Percentiles rank a stretch among this genome's conserved stretches.
Conservation (phyloP, 2,329 filamentous ascomycete species). For the Corniculantispora saksenae region DNA sequence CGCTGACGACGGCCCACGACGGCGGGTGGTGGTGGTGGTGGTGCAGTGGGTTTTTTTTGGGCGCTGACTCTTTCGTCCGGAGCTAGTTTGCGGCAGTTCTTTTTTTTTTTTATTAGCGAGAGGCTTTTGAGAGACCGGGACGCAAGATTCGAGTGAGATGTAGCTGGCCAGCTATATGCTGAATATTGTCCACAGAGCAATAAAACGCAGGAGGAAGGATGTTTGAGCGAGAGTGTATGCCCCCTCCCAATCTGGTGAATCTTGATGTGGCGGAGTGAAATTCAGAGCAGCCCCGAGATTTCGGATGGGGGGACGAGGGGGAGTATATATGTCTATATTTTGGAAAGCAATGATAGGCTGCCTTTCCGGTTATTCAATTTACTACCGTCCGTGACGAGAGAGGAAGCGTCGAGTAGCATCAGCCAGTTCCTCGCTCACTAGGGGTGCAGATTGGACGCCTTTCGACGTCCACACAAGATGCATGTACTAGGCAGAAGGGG, state of each 20-base stretch:
- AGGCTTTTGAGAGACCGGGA: no score
- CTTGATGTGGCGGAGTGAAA: neutral
- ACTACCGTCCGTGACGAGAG: neutral
- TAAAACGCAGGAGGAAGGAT: no score
- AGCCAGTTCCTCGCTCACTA: neutral
- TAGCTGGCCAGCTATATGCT: neutral
- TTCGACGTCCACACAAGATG: neutral
- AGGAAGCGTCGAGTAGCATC: no score
- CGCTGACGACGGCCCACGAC: neutral
- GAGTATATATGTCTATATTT: neutral
- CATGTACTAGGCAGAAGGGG: neutral
- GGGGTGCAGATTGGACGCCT: neutral
- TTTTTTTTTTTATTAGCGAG: neutral
- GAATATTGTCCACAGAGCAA: no score
- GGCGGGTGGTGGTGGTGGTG: neutral
- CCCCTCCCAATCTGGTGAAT: no score
- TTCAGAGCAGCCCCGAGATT: neutral
- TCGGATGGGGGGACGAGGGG: neutral
- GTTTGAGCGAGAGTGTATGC: no score
- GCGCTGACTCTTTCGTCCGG: neutral
- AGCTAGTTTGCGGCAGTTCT: constrained; percentile 6
- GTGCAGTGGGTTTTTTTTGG: neutral
- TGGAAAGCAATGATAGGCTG: constrained; percentile 5
- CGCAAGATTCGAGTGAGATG: neutral
- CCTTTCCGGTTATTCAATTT: neutral